phyloP scores from a whole-genome alignment of 1,284 basidiomycete species.

The Cryptococcus sp. region DNA sequence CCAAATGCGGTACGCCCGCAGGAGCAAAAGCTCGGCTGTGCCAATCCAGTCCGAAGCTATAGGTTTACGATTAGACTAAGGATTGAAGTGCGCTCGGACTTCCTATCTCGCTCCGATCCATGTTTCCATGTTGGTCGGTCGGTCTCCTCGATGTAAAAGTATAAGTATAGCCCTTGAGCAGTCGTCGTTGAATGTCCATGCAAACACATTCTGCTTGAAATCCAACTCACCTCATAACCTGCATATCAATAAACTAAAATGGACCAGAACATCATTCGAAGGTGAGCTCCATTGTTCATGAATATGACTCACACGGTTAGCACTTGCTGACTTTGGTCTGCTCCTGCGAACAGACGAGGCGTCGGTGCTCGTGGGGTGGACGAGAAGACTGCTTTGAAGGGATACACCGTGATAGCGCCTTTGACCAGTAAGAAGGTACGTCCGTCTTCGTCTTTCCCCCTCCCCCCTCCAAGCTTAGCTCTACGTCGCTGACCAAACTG shows the following conservation, averaged over 20 bases:
- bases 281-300: slow-evolving; percentile 2
- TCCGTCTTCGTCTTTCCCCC: background rate
- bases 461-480: background rate
- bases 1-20: too few species aligned
- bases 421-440: slow-evolving; percentile 24
- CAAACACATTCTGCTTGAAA: background rate
- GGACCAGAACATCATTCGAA: slow-evolving; percentile 27
- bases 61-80: too few species aligned
- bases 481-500: background rate
- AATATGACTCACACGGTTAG: background rate
- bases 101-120: too few species aligned
- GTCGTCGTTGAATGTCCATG: too few species aligned
- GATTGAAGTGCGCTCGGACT: too few species aligned
- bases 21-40: too few species aligned
- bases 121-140: too few species aligned
- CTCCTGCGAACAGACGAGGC: slow-evolving; percentile 10
- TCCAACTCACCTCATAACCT: background rate
- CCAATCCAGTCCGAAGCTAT: too few species aligned
- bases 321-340: background rate
- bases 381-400: slow-evolving; percentile 17
- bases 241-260: slow-evolving; percentile 4
- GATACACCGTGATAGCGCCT: slow-evolving; percentile 24
- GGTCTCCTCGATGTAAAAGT: too few species aligned
- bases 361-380: slow-evolving; percentile 23
- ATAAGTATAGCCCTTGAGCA: too few species aligned